Conservation (phyloP, 805 yeast genomes). For the Starmera dryadoides region DNA sequence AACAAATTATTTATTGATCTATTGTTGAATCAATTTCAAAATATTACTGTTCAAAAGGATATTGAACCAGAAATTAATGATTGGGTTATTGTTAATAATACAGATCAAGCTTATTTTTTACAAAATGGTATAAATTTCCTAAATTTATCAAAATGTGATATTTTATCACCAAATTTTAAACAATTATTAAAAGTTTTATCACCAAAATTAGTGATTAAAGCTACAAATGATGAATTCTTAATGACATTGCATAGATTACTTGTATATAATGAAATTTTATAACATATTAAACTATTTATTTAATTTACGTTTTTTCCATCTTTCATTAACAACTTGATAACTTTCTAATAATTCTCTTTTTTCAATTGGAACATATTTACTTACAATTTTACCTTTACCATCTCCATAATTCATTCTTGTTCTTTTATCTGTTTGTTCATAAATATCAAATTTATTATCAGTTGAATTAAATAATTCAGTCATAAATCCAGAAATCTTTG, state of each 20-base stretch:
- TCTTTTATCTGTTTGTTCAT: not conserved
- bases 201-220: not conserved
- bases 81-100: not conserved
- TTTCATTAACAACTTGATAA: conserved; percentile 62
- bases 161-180: not conserved
- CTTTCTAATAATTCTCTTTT: conserved; percentile 54
- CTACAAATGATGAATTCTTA: conserved; percentile 1
- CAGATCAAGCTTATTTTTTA: not conserved
- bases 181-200: not conserved
- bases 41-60: not conserved
- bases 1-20: conserved; percentile 7
- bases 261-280: conserved; percentile 2
- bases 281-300: not conserved
- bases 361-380: conserved; percentile 48
- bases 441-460: conserved; percentile 12
- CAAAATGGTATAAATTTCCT: not conserved
- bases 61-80: not conserved
- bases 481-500: conserved; percentile 35
- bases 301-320: conserved; percentile 38
- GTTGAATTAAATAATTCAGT: conserved; percentile 7
- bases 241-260: conserved; percentile 6
- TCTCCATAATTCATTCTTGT: conserved; percentile 59
- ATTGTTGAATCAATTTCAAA: conserved; percentile 1
- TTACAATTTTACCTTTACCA: conserved; percentile 60
- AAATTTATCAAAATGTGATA: conserved; percentile 1